Percentiles rank a stretch among this genome's conserved stretches.
Conservation (phyloP, 345 rosid genomes). For the Arabidopsis thaliana region DNA sequence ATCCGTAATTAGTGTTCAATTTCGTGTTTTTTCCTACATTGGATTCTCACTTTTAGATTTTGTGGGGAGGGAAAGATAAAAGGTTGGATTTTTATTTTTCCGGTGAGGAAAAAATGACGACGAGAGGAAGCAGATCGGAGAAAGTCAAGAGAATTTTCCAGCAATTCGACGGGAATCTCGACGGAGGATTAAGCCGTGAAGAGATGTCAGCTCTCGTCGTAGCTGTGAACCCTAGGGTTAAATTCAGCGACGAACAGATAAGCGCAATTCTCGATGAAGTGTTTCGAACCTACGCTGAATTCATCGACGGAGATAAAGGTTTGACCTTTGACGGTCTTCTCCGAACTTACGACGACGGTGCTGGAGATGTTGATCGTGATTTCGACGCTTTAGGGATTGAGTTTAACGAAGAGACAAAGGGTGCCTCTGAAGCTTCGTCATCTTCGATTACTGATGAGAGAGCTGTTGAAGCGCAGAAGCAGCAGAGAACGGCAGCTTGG, state of each 20-base stretch:
- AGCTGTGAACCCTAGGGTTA: conserved; percentile 95
- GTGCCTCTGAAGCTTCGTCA: conserved; percentile 75
- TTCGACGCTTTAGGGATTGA: conserved; percentile 90
- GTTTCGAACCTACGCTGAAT: conserved; percentile 89
- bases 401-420: conserved; percentile 58
- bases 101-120: conserved; percentile 55
- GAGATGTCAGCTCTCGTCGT: conserved; percentile 95
- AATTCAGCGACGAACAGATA: conserved; percentile 96
- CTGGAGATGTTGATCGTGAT: conserved; percentile 95
- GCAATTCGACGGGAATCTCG: conserved; percentile 79
- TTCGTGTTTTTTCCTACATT: conserved; percentile 17
- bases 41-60: conserved; percentile 24
- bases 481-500: conserved; percentile 93
- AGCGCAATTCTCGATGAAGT: conserved; percentile 95
- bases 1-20: conserved; percentile 5
- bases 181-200: conserved; percentile 89
- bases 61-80: neutral
- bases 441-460: conserved; percentile 80
- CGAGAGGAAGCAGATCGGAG: conserved; percentile 96
- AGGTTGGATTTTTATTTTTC: neutral
- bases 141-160: conserved; percentile 90
- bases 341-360: conserved; percentile 96
- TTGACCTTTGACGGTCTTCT: conserved; percentile 85
- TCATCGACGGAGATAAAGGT: conserved; percentile 82
- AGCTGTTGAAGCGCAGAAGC: conserved; percentile 75